Base-by-base conservation (phyloP, 2,329 filamentous ascomycete species). In the Catunica adiposa region DNA sequence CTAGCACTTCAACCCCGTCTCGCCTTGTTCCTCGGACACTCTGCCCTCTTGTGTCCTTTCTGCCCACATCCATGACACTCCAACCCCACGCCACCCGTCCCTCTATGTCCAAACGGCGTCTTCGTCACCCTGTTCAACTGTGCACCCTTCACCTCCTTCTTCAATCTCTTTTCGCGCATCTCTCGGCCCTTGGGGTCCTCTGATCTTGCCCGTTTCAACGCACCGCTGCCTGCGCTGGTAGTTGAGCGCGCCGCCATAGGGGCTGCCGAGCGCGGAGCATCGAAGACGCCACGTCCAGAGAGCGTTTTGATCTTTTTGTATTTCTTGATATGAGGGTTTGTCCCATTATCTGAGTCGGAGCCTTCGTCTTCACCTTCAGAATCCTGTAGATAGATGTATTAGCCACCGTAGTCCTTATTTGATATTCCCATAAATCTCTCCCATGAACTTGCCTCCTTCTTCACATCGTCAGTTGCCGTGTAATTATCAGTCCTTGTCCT, bases 11-110 rank as follows among this genome's bases (percentile, higher is more conserved):
- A 54, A 22, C 37, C 44, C 38, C 31, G 40, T 11, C 52, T 42
- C 14, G 22, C 40, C 20, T 29, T 59, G 25, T 61, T 63, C 25
- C 60, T 69, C 1, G 78, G 73, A 63, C 82, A 84, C 20, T 80
- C 73, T 51, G 65, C 68, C 54, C 72, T 72, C 59, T 74, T 75
- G 65, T 86, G 83, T 1, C 82, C 82, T 34, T 70, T 69, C 60
- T 78, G 71, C 15, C 79, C 76, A 64, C 83, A 86, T 17, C 69
- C 73, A 66, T 76, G 78, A 64, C 83, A 86, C 48, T 70, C 71
- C 48, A 75, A 66, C 44, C 61, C 62, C 29, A 62, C 54, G 14
- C 54, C 37, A 9, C 34, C 38, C 8, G 37, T 37, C 23, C 22
- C 29, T 3, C 56, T 40, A 3, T 26, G 46, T 7, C 53, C 53